phyloP scores from a whole-genome alignment of 78 protist genomes.

The Cavenderia fasciculata region DNA sequence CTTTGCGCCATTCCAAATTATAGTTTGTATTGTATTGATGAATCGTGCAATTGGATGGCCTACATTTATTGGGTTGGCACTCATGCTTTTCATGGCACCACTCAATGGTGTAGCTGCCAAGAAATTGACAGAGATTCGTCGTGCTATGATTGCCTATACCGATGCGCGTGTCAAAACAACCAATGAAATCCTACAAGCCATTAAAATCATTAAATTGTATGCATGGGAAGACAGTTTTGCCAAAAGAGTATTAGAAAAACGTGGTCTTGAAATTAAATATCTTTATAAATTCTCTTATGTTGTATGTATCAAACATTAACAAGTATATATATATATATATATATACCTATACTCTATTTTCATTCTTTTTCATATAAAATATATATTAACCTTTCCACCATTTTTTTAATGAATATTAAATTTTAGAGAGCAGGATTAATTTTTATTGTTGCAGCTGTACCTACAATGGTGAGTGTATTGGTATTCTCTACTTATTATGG shows the following conservation, averaged over 20 bases:
- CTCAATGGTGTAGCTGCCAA: conserved; percentile 47
- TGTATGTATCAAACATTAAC: background rate
- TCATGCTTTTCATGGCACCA: conserved; percentile 62
- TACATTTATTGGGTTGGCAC: conserved; percentile 62
- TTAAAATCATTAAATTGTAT: conserved; percentile 89
- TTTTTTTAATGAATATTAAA: background rate
- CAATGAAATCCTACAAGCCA: conserved; percentile 86
- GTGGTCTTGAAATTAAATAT: conserved; percentile 57
- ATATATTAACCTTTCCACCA: no score
- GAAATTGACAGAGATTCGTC: conserved; percentile 39
- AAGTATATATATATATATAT: background rate
- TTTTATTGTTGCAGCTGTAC: conserved; percentile 58
- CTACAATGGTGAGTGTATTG: conserved; percentile 43
- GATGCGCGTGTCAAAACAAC: conserved; percentile 82
- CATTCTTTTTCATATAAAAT: no score
- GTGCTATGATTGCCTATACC: conserved; percentile 34
- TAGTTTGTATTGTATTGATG: conserved; percentile 59
- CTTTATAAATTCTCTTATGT: conserved; percentile 10
- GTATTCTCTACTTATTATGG: conserved; percentile 66
- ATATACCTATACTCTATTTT: no score
- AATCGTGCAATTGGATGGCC: conserved; percentile 68
- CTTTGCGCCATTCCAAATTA: conserved; percentile 81
- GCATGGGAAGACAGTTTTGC: conserved; percentile 90
- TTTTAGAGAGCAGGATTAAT: conserved; percentile 41
- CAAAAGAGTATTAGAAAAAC: conserved; percentile 4